A percentile compares a stretch with the other conserved stretches of the same genome.
Conservation (phyloP, 2,329 filamentous ascomycete species). For the Pseudogymnoascus pannorum region DNA sequence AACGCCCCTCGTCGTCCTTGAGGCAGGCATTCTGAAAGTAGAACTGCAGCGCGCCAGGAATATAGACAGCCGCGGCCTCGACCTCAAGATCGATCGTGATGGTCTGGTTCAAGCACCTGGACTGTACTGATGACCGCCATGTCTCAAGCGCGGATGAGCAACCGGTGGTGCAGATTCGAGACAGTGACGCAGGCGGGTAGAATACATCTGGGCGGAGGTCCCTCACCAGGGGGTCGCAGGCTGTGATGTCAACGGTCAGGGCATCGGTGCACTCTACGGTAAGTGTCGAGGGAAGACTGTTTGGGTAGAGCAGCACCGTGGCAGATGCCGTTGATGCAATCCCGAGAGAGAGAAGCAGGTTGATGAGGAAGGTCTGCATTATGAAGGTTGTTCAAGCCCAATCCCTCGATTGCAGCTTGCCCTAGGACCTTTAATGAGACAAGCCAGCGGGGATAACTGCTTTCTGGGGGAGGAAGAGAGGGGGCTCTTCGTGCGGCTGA, state of each 20-base stretch:
- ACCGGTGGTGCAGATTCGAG: constrained; percentile 13
- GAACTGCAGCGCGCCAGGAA: constrained; percentile 15
- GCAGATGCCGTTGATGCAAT: constrained; percentile 8
- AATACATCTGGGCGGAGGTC: constrained; percentile 15
- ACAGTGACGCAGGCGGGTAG: constrained; percentile 15
- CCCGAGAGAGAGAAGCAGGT: no score
- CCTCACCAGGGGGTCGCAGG: constrained; percentile 15
- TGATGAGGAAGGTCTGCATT: no score
- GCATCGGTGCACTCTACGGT: constrained; percentile 10
- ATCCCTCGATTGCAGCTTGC: no score
- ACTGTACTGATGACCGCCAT: constrained; percentile 16
- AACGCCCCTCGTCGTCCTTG: constrained; percentile 14
- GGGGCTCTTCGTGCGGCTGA: no score
- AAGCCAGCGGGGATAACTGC: no score
- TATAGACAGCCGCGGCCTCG: constrained; percentile 12
- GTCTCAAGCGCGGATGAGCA: constrained; percentile 14
- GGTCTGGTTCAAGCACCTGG: constrained; percentile 13
- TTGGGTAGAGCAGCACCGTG: constrained; percentile 15
- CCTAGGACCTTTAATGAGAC: no score
- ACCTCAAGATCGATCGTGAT: constrained; percentile 15
- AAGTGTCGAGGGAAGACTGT: constrained; percentile 8
- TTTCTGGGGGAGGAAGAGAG: no score
- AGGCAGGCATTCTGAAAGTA: constrained; percentile 15
- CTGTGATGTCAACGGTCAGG: constrained; percentile 13
- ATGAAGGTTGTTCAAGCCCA: no score